These are phyloP conservation scores for Cafeteria roenbergensis DNA, from an alignment of 108 stramenopile species.

Conservation along the genomic window DNA sequence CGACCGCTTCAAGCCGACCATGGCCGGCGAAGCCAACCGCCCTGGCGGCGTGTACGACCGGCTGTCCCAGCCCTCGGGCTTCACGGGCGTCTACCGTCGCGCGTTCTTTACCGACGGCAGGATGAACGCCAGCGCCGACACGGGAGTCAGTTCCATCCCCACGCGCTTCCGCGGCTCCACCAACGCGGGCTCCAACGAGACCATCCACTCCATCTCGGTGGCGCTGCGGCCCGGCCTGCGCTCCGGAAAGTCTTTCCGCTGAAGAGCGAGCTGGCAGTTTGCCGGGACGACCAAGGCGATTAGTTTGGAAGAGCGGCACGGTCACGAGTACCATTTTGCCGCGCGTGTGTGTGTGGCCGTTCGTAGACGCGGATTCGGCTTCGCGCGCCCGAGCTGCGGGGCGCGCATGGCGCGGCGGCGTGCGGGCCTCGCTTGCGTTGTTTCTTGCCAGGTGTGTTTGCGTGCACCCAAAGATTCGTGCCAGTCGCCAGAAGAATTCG, in stretches of 20 bases:
- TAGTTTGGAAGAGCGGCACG: too few relatives aligned
- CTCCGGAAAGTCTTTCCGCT: not conserved
- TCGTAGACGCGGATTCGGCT: too few relatives aligned
- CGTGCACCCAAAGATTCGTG: too few relatives aligned
- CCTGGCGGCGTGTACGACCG: slow-evolving; percentile 20
- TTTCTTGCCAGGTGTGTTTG: too few relatives aligned
- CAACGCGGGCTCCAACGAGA: slow-evolving; percentile 12
- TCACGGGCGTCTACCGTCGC: slow-evolving; percentile 18
- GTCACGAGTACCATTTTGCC: too few relatives aligned
- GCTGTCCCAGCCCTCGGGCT: slow-evolving; percentile 1
- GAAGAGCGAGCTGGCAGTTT: too few relatives aligned
- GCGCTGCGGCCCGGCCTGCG: slow-evolving; percentile 8
- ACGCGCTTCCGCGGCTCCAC: slow-evolving; percentile 9
- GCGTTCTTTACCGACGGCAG: not conserved
- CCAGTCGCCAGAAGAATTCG: too few relatives aligned
- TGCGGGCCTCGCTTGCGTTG: too few relatives aligned
- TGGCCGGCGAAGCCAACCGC: slow-evolving; percentile 24
- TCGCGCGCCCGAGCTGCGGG: too few relatives aligned
- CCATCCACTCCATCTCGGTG: slow-evolving; percentile 11
- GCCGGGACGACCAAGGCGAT: too few relatives aligned
- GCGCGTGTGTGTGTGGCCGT: too few relatives aligned
- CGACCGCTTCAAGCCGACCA: not conserved
- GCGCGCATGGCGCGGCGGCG: too few relatives aligned
- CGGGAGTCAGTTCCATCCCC: slow-evolving; percentile 8
- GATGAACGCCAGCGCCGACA: slow-evolving; percentile 11